Percentiles rank a stretch among this genome's conserved stretches.
Evolutionary conservation across 2,329 filamentous ascomycete genomes (phyloP).

Genomic region (Capronia americana): DNA sequence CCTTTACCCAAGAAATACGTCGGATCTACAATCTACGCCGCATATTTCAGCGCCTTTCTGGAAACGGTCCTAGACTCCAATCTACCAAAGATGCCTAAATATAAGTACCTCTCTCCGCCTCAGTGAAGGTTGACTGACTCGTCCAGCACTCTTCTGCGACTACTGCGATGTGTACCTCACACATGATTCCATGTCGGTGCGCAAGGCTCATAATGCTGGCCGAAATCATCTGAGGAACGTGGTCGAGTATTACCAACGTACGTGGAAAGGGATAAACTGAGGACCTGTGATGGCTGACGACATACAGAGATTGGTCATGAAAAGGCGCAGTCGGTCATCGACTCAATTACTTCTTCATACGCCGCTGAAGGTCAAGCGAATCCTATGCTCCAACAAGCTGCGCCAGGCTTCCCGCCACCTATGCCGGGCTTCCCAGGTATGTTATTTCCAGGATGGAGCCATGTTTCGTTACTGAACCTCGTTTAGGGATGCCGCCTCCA

Average conservation of each 20-base stretch:
- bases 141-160: constrained; percentile 76
- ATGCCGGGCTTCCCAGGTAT: constrained; percentile 69
- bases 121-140: constrained; percentile 46
- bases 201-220: constrained; percentile 96
- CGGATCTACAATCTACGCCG: neutral
- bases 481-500: constrained; percentile 58
- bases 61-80: neutral
- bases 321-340: constrained; percentile 97
- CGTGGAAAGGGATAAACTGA: constrained; percentile 40
- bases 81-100: constrained; percentile 77
- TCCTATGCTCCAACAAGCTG: constrained; percentile 74
- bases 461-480: constrained; percentile 14
- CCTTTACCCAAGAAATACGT: neutral
- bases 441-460: constrained; percentile 21
- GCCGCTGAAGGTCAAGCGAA: constrained; percentile 92
- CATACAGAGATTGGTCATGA: constrained; percentile 92
- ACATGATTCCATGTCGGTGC: constrained; percentile 99
- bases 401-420: constrained; percentile 56
- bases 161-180: constrained; percentile 99
- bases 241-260: constrained; percentile 97
- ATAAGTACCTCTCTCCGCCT: constrained; percentile 61
- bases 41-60: neutral
- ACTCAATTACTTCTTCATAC: constrained; percentile 96
- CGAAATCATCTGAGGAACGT: constrained; percentile 97
- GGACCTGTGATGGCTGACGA: constrained; percentile 14